Evolutionary conservation across 768 basidiomycete genomes (phyloP).

Genomic region (Suillus alpinus): DNA sequence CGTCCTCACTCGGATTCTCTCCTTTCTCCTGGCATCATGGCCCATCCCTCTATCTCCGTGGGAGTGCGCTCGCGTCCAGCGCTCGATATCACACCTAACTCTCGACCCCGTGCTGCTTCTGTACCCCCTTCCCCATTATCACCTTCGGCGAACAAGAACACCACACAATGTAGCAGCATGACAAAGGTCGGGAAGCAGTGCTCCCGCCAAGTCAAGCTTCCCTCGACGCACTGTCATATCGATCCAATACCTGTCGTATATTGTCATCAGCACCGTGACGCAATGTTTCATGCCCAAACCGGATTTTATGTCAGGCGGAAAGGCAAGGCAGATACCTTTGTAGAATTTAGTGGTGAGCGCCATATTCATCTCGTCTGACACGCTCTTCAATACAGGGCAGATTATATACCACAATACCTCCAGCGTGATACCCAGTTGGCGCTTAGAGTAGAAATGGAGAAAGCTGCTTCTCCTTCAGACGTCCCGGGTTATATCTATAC

Average conservation of each 20-base stretch:
- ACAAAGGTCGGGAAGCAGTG: slow-evolving; percentile 69
- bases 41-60: slow-evolving; percentile 7
- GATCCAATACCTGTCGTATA: slow-evolving; percentile 39
- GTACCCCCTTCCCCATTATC: slow-evolving; percentile 16
- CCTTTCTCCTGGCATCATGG: slow-evolving; percentile 10
- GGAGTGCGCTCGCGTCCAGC: slow-evolving; percentile 11
- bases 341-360: slow-evolving; percentile 55
- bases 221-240: slow-evolving; percentile 22
- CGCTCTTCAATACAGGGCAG: slow-evolving; percentile 32
- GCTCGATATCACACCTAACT: slow-evolving; percentile 8
- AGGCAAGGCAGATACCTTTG: slow-evolving; percentile 38
- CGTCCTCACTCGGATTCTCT: slow-evolving; percentile 35
- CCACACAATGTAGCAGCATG: slow-evolving; percentile 55
- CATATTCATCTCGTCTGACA: not conserved
- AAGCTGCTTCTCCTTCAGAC: slow-evolving; percentile 52
- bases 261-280: slow-evolving; percentile 65
- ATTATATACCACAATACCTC: slow-evolving; percentile 70
- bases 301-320: slow-evolving; percentile 58
- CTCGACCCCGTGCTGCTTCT: slow-evolving; percentile 21
- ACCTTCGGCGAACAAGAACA: slow-evolving; percentile 17
- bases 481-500: slow-evolving; percentile 77
- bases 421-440: slow-evolving; percentile 58
- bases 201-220: slow-evolving; percentile 52
- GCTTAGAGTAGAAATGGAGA: slow-evolving; percentile 53
- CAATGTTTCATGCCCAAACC: slow-evolving; percentile 41